Evolutionary conservation across 2,329 filamentous ascomycete species (phyloP).

Genomic region (Hypoxylon sp.): DNA sequence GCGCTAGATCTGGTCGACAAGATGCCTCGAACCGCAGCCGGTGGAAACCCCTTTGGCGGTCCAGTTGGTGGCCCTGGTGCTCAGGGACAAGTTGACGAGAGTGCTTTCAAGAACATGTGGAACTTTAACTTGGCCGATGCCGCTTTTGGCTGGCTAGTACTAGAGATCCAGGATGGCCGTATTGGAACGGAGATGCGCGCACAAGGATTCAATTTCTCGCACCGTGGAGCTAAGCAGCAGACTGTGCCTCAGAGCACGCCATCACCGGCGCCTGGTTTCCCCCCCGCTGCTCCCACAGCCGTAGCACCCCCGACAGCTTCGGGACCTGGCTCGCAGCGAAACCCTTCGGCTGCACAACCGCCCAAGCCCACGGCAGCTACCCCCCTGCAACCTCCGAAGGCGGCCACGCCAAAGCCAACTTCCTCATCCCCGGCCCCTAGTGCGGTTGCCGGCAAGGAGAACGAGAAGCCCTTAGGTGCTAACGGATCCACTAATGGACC

Average conservation of each 20-base stretch:
- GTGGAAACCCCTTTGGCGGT: conserved; percentile 96
- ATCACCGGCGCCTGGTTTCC: conserved; percentile 56
- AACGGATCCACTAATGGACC: conserved; percentile 69
- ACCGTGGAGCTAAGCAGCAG: conserved; percentile 87
- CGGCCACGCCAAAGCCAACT: conserved; percentile 64
- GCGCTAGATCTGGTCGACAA: conserved; percentile 95
- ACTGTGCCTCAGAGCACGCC: conserved; percentile 58
- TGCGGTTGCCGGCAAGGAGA: conserved; percentile 61
- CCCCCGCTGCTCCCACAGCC: conserved; percentile 50
- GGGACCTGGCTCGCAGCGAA: conserved; percentile 57
- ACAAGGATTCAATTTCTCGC: conserved; percentile 99
- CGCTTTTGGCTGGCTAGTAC: conserved; percentile 93
- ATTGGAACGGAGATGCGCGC: conserved; percentile 99
- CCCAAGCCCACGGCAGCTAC: conserved; percentile 63
- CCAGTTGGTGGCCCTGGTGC: conserved; percentile 79
- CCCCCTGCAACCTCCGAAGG: conserved; percentile 61
- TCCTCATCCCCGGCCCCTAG: conserved; percentile 58
- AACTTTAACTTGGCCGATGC: conserved; percentile 99
- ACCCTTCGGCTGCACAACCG: conserved; percentile 55
- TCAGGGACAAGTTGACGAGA: conserved; percentile 95
- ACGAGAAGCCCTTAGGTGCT: conserved; percentile 68
- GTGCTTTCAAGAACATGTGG: conserved; percentile 99
- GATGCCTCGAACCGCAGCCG: conserved; percentile 95
- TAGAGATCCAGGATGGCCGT: conserved; percentile 94
- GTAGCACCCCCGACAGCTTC: conserved; percentile 44